These are phyloP conservation scores for Pyricularia sp. DNA, from an alignment of 2,329 filamentous ascomycete genomes.

Conservation along the genomic window DNA sequence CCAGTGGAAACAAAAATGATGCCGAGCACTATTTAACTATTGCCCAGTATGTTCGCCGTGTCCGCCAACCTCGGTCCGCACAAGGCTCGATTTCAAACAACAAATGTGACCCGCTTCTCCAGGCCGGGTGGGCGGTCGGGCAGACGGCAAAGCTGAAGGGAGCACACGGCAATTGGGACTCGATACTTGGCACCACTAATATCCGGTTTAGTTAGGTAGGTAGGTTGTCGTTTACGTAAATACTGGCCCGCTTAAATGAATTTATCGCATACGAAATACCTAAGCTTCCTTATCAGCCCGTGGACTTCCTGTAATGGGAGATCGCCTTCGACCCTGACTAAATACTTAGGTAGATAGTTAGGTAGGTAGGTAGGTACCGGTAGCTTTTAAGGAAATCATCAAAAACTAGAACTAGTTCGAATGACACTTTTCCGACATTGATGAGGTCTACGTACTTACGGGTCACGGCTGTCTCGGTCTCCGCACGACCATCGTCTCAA, in stretches of 20 bases:
- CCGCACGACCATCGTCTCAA: not conserved
- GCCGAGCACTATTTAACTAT: not conserved
- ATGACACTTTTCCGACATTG: not conserved
- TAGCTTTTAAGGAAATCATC: not conserved
- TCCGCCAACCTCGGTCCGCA: not conserved
- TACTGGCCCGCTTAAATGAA: not conserved
- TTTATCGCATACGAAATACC: not conserved
- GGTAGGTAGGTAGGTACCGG: too few species aligned
- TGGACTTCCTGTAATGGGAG: not conserved
- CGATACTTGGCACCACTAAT: not conserved
- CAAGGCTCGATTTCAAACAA: not conserved
- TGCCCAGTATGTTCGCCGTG: not conserved
- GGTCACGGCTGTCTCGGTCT: not conserved
- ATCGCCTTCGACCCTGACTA: not conserved
- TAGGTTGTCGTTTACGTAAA: not conserved
- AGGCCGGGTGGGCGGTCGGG: not conserved
- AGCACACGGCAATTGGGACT: not conserved
- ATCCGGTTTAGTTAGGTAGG: not conserved
- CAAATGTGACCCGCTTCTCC: not conserved
- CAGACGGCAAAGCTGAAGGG: not conserved
- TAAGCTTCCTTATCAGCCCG: not conserved
- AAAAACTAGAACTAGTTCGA: not conserved
- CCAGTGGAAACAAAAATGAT: not conserved
- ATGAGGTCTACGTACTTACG: not conserved
- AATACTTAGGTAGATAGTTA: not conserved